Evolutionary conservation across 139 green algal species (phyloP), one percentile per base, ranked within the genome.

Genomic region (Haematococcus sp.): DNA sequence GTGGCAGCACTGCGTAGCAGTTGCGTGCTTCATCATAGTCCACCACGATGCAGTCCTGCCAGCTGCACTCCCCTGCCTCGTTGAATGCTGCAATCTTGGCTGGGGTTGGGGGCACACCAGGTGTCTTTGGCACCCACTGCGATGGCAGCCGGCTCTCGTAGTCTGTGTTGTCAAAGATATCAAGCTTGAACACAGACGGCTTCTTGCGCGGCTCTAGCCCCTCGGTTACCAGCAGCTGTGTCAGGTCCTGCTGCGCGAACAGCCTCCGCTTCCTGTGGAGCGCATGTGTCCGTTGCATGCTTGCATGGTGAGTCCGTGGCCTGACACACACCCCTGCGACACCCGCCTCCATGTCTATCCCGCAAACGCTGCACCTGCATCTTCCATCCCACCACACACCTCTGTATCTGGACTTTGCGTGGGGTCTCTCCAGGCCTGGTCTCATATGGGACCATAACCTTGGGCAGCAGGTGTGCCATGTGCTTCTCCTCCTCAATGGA

Each of bases 91-190:
- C 63, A 7, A 71, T 20, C 52, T 73, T 72, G 52, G 73, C 73
- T 4, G 73, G 73, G 23, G 73, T 73, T 20, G 73, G 73, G 1
- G 66, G 32, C 34, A 68, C 52, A 27, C 51, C 84, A 63, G 76
- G 71, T n/a, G 70, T 67, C 1, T 54, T 66, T n/a, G 84, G 78
- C 40, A 90, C 82, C 90, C 90, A 94, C 51, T 91, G 77, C 52
- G 67, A 32, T 22, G 80, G 73, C 7, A 46, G 76, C 17, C 90
- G 76, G 59, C 51, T 84, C 69, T 94, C 90, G 68, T 80, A 91
- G 4, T 84, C 78, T 16, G 81, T 86, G 76, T 94, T 82, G 66
- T 94, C 90, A 84, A 94, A 93, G 28, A 86, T 32, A 32, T 89
- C 82, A 17, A 93, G 76, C 30, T 70, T 52, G 15, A 86, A 70